A percentile compares a stretch with the other conserved stretches of the same genome.
Conservation (phyloP, 2,329 filamentous ascomycete species). For the Aspergillus sp. region DNA sequence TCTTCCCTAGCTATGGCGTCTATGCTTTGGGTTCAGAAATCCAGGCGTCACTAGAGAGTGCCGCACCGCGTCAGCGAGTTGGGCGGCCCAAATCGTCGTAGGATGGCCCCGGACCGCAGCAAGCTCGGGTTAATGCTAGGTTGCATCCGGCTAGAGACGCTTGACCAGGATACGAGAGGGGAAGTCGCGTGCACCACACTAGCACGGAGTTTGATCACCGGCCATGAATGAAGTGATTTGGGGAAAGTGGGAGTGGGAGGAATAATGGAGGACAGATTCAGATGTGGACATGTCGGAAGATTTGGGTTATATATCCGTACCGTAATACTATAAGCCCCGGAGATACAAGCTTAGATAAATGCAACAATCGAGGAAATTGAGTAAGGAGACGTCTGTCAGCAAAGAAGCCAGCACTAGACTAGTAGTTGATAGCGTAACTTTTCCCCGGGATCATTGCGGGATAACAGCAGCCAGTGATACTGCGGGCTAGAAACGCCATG, state of each 20-base stretch:
- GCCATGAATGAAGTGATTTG: neutral
- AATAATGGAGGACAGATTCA: neutral
- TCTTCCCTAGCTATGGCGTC: slow-evolving; percentile 64
- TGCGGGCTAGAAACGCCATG: neutral
- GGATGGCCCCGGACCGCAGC: neutral
- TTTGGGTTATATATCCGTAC: neutral
- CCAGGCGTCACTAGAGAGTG: slow-evolving; percentile 55
- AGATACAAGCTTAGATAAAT: neutral
- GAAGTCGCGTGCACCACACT: neutral
- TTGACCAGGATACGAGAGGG: neutral
- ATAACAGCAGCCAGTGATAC: neutral
- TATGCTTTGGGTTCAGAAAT: slow-evolving; percentile 64
- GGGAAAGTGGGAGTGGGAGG: too few relatives aligned
- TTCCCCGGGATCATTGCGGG: neutral
- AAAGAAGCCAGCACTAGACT: neutral
- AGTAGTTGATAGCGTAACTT: neutral
- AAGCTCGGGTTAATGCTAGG: neutral
- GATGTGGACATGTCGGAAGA: neutral
- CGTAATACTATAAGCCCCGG: neutral
- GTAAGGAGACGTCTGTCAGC: too few relatives aligned
- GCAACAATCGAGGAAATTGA: neutral
- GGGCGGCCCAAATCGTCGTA: slow-evolving; percentile 34
- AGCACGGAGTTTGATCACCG: neutral
- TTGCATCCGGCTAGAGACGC: neutral
- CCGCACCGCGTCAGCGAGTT: slow-evolving; percentile 27